Evolutionary conservation across 495 filamentous ascomycete genomes (phyloP).

Genomic region (Xylaria grammica): DNA sequence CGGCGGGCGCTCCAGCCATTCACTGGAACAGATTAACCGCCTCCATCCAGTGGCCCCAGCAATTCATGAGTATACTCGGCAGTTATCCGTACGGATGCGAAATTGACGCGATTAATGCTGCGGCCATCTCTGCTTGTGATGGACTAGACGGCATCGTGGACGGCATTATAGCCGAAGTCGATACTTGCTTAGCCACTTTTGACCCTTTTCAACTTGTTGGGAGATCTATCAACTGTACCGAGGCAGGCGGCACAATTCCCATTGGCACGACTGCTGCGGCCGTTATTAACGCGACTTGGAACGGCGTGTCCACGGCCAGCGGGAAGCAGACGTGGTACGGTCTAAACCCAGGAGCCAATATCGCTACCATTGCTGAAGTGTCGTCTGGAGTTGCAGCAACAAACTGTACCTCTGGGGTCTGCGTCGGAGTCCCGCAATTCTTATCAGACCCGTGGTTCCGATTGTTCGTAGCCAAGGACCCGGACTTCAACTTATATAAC

Average conservation of each 20-base stretch:
- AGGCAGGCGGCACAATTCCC: slow-evolving; percentile 2
- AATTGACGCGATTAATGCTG: slow-evolving; percentile 36
- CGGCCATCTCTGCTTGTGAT: slow-evolving; percentile 45
- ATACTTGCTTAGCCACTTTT: slow-evolving; percentile 28
- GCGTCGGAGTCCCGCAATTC: slow-evolving; percentile 14
- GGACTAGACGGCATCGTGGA: slow-evolving; percentile 44
- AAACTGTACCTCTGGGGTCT: slow-evolving; percentile 23
- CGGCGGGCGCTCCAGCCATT: slow-evolving; percentile 44
- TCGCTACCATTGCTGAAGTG: slow-evolving; percentile 21
- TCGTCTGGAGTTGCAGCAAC: slow-evolving; percentile 27
- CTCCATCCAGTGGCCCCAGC: slow-evolving; percentile 33
- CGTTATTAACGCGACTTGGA: slow-evolving; percentile 38
- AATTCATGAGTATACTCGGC: slow-evolving; percentile 37
- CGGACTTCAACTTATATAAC: slow-evolving; percentile 22
- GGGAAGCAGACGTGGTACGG: slow-evolving; percentile 37
- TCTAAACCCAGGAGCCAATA: slow-evolving; percentile 24
- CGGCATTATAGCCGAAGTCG: slow-evolving; percentile 36
- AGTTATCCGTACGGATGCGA: slow-evolving; percentile 38
- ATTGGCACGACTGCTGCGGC: slow-evolving; percentile 31
- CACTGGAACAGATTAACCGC: slow-evolving; percentile 34
- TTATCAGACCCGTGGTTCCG: slow-evolving; percentile 20
- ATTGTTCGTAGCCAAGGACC: slow-evolving; percentile 31
- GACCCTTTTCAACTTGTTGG: slow-evolving; percentile 37
- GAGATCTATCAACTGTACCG: slow-evolving; percentile 25
- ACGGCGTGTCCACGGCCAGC: slow-evolving; percentile 16